Evolutionary conservation across 164 flowering plant genomes (phyloP).

Genomic region (grape (Vitis vinifera)): DNA sequence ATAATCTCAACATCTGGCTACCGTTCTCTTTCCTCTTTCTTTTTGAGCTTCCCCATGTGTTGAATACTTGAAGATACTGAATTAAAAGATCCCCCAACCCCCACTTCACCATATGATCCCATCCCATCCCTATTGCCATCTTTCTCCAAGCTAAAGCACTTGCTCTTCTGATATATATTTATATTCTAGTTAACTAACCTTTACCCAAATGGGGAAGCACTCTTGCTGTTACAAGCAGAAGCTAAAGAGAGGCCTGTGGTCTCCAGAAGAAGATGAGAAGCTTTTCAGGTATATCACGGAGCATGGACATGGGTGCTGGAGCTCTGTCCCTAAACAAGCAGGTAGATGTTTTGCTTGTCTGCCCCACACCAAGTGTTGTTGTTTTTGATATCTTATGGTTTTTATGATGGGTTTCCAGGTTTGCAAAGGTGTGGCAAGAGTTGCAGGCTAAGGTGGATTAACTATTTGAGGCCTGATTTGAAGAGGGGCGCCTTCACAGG

Average conservation of each 20-base stretch:
- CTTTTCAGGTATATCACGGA: conserved; percentile 54
- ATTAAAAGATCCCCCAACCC: too few relatives aligned
- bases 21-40: too few relatives aligned
- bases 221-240: conserved; percentile 50
- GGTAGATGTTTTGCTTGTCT: conserved; percentile 20
- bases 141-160: too few relatives aligned
- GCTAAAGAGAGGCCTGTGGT: conserved; percentile 9
- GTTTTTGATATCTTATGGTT: too few relatives aligned
- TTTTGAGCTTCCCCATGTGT: too few relatives aligned
- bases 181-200: too few relatives aligned
- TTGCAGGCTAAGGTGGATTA: conserved; percentile 66
- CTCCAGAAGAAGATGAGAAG: conserved; percentile 47
- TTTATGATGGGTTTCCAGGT: conserved; percentile 24
- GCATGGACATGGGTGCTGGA: conserved; percentile 72
- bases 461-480: conserved; percentile 66
- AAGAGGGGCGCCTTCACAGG: conserved; percentile 64
- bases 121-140: too few relatives aligned
- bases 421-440: conserved; percentile 70
- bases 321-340: conserved; percentile 68
- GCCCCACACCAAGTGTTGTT: too few relatives aligned
- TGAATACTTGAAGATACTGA: too few relatives aligned
- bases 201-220: conserved; percentile 51
- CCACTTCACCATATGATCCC: too few relatives aligned
- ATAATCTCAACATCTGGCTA: too few relatives aligned
- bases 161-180: too few relatives aligned